Evolutionary conservation across 2,329 filamentous ascomycete species (phyloP).

Genomic region (Aaosphaeria pasadenensis): DNA sequence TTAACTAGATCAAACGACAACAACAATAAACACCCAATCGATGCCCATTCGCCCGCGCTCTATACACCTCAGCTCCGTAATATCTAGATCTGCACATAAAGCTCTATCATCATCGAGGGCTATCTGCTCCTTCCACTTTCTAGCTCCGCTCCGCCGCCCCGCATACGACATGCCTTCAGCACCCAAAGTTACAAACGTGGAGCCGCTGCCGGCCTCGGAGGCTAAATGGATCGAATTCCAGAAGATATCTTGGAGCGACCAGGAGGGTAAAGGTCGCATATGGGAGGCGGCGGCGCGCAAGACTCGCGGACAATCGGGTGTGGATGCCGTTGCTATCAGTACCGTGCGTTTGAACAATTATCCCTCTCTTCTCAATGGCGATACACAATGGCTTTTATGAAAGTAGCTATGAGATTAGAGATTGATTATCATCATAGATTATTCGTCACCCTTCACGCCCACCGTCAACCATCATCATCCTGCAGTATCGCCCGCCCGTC

Average conservation of each 20-base stretch:
- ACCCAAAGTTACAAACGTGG: conserved; percentile 34
- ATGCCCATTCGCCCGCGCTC: too few relatives aligned
- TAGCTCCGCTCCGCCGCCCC: conserved; percentile 1
- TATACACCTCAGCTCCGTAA: too few relatives aligned
- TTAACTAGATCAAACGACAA: too few relatives aligned
- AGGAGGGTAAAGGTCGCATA: conserved; percentile 44
- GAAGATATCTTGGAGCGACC: conserved; percentile 51
- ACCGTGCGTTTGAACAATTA: conserved; percentile 23
- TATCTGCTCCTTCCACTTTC: conserved; percentile 9
- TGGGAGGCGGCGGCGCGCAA: conserved; percentile 52
- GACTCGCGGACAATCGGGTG: conserved; percentile 53
- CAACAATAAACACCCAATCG: too few relatives aligned
- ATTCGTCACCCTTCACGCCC: conserved; percentile 47
- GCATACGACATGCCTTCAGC: conserved; percentile 32
- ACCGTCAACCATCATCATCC: conserved; percentile 53
- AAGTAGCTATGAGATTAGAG: too few relatives aligned
- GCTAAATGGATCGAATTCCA: conserved; percentile 58
- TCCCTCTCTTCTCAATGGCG: conserved; percentile 54
- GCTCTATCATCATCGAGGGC: too few relatives aligned
- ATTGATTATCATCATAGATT: conserved; percentile 25
- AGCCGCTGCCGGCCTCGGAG: conserved; percentile 50
- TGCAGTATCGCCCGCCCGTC: conserved; percentile 60
- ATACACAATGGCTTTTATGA: too few relatives aligned
- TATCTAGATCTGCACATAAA: too few relatives aligned
- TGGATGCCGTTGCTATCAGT: conserved; percentile 60